Base-by-base conservation (phyloP, 768 basidiomycete genomes). In the Pisolithus sp. region DNA sequence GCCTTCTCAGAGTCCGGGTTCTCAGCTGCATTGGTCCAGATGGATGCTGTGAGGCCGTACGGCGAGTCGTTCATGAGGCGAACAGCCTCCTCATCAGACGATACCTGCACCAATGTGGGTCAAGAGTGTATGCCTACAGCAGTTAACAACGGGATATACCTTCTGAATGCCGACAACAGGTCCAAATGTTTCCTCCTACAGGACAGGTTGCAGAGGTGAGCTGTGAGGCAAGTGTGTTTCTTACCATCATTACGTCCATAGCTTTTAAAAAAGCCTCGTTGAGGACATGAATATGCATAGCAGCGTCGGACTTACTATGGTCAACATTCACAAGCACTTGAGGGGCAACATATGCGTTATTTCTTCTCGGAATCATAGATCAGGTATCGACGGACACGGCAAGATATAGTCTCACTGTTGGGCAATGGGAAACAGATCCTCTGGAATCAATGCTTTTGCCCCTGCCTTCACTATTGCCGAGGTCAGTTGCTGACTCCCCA, bases 31-130 rank as follows among this genome's bases (percentile, higher is more conserved):
- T 89, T 79, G 1, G 96, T 97, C 96, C 95, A 99, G 30, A 99
- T 67, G 17, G 92, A 93, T 4, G 91, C 92, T 2, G 95, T 99
- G 20, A 99, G 76, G 13, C 96, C 96, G 63, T 94, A 98, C 0
- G 81, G 81, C 15, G 94, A 96, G 66, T 98, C 93, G 67, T 99
- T 98, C 89, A 99, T 99, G 30, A 98, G 78, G 17, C 69, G 65
- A 51, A 97, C 71, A 1, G 96, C 96, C 64, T 95, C 92, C 42
- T 85, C 87, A 64, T 97, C 96, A 0, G 83, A 83, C 8, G 78
- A 73, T 20, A 92, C 88, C 87, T 89, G 47, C 36, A 10, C 3
- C 34, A 6, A 17, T 31, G 34, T 34, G 34, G 34, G 7, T 18
- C 17, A 36, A 21, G 31, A 4, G 28, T 51, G 2, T 5, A 20